These are phyloP conservation scores for Fagopyrum esculentum DNA, from an alignment of 148 eudicot genomes.

Conservation along the genomic window DNA sequence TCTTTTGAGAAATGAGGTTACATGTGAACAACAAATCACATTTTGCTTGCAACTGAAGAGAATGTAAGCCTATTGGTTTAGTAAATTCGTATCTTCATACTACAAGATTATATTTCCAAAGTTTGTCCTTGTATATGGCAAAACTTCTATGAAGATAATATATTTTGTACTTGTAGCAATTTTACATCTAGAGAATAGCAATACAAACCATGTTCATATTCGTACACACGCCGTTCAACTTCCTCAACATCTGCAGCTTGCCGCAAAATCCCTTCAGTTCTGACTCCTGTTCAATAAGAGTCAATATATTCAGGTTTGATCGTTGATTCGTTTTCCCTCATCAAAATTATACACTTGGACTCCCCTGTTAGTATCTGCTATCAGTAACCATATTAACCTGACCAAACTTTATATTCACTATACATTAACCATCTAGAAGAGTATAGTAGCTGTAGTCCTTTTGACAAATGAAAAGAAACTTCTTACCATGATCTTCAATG, in stretches of 20 bases:
- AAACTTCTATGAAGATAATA: not conserved
- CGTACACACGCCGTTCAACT: conserved; percentile 78
- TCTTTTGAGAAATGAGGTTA: not conserved
- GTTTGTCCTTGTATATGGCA: not conserved
- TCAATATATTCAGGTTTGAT: conserved; percentile 1
- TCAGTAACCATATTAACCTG: not conserved
- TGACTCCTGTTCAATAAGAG: conserved; percentile 44
- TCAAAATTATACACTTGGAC: not conserved
- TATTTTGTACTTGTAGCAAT: not conserved
- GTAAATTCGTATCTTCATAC: not conserved
- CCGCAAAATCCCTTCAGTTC: conserved; percentile 86
- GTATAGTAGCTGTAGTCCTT: not conserved
- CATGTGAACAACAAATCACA: not conserved
- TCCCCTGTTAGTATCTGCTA: not conserved
- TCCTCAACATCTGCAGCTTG: conserved; percentile 98
- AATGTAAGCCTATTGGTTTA: not conserved
- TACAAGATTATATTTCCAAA: not conserved
- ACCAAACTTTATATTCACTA: not conserved
- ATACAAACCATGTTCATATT: conserved; percentile 79
- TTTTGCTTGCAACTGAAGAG: not conserved
- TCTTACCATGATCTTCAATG: conserved; percentile 68
- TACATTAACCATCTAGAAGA: not conserved
- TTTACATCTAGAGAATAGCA: not conserved
- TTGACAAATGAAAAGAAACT: conserved; percentile 10
- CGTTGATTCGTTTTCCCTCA: not conserved